Conservation (phyloP, 2,329 filamentous ascomycete species). For the Aureobasidium lini region DNA sequence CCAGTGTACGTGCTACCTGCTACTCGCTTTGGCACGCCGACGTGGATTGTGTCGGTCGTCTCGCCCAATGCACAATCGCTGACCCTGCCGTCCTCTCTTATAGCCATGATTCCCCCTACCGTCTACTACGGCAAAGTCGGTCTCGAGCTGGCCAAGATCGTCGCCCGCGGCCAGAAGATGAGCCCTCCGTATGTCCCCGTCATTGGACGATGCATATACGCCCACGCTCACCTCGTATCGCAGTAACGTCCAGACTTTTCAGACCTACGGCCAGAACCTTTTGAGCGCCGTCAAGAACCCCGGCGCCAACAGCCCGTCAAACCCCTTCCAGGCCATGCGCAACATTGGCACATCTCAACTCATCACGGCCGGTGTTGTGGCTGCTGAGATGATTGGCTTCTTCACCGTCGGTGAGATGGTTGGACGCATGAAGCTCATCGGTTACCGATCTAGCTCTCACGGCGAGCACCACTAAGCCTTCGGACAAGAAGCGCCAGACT, state of each 20-base stretch:
- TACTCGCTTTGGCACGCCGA: neutral
- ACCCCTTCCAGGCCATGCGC: conserved; percentile 52
- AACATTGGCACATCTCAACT: conserved; percentile 66
- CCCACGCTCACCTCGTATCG: conserved; percentile 16
- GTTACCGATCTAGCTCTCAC: conserved; percentile 51
- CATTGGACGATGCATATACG: neutral
- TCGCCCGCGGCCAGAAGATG: conserved; percentile 87
- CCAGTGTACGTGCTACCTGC: conserved; percentile 61
- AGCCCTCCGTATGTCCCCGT: conserved; percentile 73
- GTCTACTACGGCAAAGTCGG: conserved; percentile 89
- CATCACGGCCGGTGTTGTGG: conserved; percentile 65
- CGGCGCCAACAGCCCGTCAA: conserved; percentile 40
- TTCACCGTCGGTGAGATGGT: conserved; percentile 98
- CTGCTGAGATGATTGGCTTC: conserved; percentile 86
- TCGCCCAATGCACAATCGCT: neutral
- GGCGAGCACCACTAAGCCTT: conserved; percentile 12
- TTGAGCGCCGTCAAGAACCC: conserved; percentile 67
- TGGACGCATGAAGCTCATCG: conserved; percentile 88
- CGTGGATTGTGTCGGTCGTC: neutral
- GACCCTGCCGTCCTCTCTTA: neutral
- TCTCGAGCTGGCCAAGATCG: conserved; percentile 78
- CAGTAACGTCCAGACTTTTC: conserved; percentile 70
- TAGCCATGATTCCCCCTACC: conserved; percentile 77
- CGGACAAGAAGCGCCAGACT: neutral
- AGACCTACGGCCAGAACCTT: conserved; percentile 73